phyloP scores from a whole-genome alignment of 371 early-diverging fungal genomes.

The Mortierella sp. region DNA sequence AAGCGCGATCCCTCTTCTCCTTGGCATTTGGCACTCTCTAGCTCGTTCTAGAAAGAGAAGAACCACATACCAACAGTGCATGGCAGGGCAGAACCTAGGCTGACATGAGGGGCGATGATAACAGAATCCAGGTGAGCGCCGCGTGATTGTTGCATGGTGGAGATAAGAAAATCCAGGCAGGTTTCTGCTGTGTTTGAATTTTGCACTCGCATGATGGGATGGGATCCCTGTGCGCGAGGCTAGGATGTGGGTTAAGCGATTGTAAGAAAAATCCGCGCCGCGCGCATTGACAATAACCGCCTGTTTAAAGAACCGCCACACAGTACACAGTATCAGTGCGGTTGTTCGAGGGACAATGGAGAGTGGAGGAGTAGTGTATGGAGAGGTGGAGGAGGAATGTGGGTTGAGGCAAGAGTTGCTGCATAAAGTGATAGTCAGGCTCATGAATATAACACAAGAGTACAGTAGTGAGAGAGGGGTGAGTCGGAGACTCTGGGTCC shows the following conservation, averaged over 20 bases:
- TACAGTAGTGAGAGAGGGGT: too few species aligned
- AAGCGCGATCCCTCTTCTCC: background rate
- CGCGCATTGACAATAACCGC: slow-evolving; percentile 16
- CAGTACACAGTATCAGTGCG: background rate
- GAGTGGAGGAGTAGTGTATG: background rate
- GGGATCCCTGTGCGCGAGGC: background rate
- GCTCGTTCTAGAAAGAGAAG: background rate
- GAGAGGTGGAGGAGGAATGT: background rate
- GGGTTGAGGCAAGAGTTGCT: slow-evolving; percentile 9
- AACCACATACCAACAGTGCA: background rate
- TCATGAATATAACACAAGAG: background rate
- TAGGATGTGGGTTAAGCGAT: background rate
- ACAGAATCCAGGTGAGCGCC: background rate
- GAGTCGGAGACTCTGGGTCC: slow-evolving; percentile 3
- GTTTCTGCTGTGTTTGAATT: slow-evolving; percentile 1
- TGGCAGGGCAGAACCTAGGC: background rate
- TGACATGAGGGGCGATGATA: background rate
- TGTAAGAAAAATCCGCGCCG: background rate
- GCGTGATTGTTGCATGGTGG: background rate
- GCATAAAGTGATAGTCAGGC: slow-evolving; percentile 15
- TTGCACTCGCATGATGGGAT: background rate
- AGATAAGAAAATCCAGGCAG: background rate
- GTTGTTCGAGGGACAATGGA: background rate
- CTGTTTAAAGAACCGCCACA: slow-evolving; percentile 5
- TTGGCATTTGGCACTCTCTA: background rate